phyloP scores from a whole-genome alignment of 2,329 filamentous ascomycete species.

The Drechslerella dactyloides region DNA sequence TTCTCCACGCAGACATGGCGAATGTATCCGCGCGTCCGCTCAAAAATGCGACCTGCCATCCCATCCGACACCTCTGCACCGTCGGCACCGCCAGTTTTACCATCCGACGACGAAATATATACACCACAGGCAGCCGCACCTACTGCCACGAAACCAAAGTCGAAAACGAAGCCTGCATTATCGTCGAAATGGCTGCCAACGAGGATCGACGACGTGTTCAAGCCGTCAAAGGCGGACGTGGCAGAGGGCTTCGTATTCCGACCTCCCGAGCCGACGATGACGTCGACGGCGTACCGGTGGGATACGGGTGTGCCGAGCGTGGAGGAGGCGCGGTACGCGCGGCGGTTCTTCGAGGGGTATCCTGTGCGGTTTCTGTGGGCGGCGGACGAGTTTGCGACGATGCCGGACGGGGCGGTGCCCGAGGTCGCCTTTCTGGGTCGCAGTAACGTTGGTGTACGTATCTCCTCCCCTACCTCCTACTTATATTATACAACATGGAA shows the following conservation, averaged over 20 bases:
- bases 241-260: slow-evolving; percentile 40
- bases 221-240: slow-evolving; percentile 32
- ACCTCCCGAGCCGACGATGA: slow-evolving; percentile 43
- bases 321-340: slow-evolving; percentile 60
- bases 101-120: not conserved
- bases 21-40: slow-evolving; percentile 21
- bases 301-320: slow-evolving; percentile 61
- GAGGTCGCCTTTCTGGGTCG: slow-evolving; percentile 69
- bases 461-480: not conserved
- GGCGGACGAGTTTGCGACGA: slow-evolving; percentile 66
- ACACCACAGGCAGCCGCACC: not conserved
- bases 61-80: not conserved
- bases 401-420: slow-evolving; percentile 61
- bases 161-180: not conserved
- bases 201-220: slow-evolving; percentile 31
- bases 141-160: not conserved
- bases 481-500: not conserved
- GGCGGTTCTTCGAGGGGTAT: slow-evolving; percentile 61
- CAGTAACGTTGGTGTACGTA: slow-evolving; percentile 68
- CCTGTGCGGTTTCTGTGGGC: slow-evolving; percentile 67
- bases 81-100: not conserved
- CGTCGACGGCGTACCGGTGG: slow-evolving; percentile 60
- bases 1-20: slow-evolving; percentile 39
- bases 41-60: slow-evolving; percentile 28
- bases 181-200: not conserved